Base-by-base conservation (phyloP, 2,329 filamentous ascomycete species). In the Pyrenophora seminiperda region DNA sequence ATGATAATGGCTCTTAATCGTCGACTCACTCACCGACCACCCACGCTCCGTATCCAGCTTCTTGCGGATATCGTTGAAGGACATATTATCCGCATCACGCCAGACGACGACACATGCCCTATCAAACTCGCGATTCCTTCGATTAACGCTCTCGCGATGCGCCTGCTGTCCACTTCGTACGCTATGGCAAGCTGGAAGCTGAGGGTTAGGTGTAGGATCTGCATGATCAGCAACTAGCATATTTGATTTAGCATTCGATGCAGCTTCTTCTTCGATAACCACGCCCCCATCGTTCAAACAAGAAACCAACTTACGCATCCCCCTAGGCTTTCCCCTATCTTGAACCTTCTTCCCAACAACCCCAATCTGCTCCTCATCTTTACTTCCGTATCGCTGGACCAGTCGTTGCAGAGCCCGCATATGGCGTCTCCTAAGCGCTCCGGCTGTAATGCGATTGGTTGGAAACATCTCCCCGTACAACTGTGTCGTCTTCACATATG, bases 41-140 rank as follows among this genome's bases (percentile, higher is more conserved):
- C 27, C 27, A 15, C 47, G 49, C 18, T 58, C 51, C 1, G 50
- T 32, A 7, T 42, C 46, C 19, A 61, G 33, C 42, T 47, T 53
- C n/a, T 55, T 17, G 22, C 48, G 51, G 27, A 61, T 61, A 7
- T 47, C 27, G 13, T 45, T 49, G 19, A 47, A 59, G n/a, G 33
- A 45, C 18, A 53, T 40, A 7, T 38, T 36, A 7, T 46, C 30
- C 13, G 41, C 44, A 15, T 61, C 58, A 4, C 44, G 49, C 56
- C 56, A 61, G 17, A 55, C 45, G n/a, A 58, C 57, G 4, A 59
- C 55, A 31, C 53, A 57, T 5, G 56, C 53, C 37, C 52, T 50
- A 24, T 58, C 42, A 18, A 61, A 51, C 0, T 31, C 20, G 20
- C 27, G 41, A 17, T 37, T 34, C 44, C 37, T 27, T 19, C 18